These are phyloP conservation scores for Paramecium sonneborni DNA, from an alignment of 73 alveolate species.

Conservation along the genomic window DNA sequence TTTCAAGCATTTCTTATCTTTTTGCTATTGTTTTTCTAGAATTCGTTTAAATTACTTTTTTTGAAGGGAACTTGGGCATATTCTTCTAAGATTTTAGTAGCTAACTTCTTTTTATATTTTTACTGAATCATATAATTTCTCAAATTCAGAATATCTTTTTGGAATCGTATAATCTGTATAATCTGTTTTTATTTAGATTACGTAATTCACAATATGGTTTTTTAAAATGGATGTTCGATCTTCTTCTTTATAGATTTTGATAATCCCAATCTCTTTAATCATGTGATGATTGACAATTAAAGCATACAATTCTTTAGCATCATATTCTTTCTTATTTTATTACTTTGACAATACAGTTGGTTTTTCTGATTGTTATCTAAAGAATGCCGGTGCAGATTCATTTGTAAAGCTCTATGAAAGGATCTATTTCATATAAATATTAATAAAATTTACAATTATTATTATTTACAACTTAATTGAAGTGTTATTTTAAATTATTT, in stretches of 20 bases:
- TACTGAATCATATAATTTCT: constrained; percentile 12
- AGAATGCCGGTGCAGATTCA: not conserved
- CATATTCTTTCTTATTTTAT: not conserved
- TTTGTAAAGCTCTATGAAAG: not conserved
- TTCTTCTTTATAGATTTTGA: not conserved
- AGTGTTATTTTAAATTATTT: not conserved
- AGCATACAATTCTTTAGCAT: not conserved
- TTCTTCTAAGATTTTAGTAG: not conserved
- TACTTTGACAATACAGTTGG: not conserved
- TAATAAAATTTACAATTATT: not conserved
- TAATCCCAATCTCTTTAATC: not conserved
- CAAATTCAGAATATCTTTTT: constrained; percentile 45
- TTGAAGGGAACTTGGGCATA: constrained; percentile 43
- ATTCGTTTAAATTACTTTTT: constrained; percentile 9
- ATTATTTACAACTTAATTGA: not conserved
- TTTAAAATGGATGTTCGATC: not conserved
- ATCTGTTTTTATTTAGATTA: constrained; percentile 18
- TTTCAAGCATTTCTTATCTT: constrained; percentile 5
- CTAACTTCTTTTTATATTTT: not conserved
- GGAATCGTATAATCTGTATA: constrained; percentile 2
- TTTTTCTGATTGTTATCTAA: not conserved
- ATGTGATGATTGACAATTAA: not conserved
- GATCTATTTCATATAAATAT: not conserved
- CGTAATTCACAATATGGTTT: constrained; percentile 44
- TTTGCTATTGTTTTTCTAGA: not conserved